Evolutionary conservation across 1,139 yeast species (phyloP), one percentile per base, ranked within the genome.

Genomic region (Trichomonascaceae sp.): DNA sequence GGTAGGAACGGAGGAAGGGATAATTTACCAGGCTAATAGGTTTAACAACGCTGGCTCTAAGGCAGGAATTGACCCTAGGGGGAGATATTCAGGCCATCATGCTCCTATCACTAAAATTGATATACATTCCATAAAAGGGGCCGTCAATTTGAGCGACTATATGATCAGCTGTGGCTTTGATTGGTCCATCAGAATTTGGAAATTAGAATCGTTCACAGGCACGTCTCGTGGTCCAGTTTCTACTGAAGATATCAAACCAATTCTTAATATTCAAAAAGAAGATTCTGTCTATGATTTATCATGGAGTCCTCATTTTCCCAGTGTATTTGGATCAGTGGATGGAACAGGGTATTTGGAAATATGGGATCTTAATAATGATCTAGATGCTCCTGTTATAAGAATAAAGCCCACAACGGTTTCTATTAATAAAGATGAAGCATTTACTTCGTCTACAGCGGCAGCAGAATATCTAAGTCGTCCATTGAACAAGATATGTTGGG

Each of bases 271-370:
- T 19, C 70, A 73, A 4, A 72, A 78, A 1, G 69, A 71, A 9
- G 75, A 77, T 48, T 68, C 75, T 13, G 74, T 80, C 0, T 67
- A 73, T 49, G 78, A 74, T 48, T 70, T 80, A 1, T 66, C 70
- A 4, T 72, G 77, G 68, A 66, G 77, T 46, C 84, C 84, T 0
- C 61, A 64, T 10, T 58, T 64, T 12, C 70, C 73, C 0, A 68
- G 71, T 9, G 78, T 82, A 50, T 80, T 83, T 61, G 78, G 79
- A 1, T 68, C 78, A 1, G 75, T 78, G 22, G 83, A 82, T 4
- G 73, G 78, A 1, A 67, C 73, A 1, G 74, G 82, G 0, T 61
- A 69, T 13, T 61, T 83, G n/a, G 80, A 81, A 55, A 67, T 81
- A 20, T 83, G 86, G 86, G 82, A 83, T 62, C 65, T 84, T 43